Conservation (phyloP, 2,329 filamentous ascomycete genomes). For the Colletotrichum paranaense region DNA sequence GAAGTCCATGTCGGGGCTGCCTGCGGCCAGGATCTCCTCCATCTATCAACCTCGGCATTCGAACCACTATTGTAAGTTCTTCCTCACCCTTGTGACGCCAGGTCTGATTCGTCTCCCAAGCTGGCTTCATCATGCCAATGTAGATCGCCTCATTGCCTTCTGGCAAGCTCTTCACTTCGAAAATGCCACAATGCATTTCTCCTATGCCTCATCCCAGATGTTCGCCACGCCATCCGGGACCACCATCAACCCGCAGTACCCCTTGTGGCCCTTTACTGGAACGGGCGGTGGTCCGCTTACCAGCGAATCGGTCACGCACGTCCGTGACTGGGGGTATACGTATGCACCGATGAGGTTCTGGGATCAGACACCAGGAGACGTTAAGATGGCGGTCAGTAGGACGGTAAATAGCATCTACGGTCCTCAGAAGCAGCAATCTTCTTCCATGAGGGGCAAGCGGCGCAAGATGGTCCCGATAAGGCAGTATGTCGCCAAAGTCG, state of each 20-base stretch:
- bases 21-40: conserved; percentile 48
- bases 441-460: not conserved
- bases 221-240: conserved; percentile 55
- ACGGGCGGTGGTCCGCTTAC: conserved; percentile 54
- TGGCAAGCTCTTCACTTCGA: conserved; percentile 58
- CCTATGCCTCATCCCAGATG: conserved; percentile 48
- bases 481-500: conserved; percentile 51
- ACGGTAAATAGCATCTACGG: conserved; percentile 67
- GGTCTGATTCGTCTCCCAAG: conserved; percentile 40
- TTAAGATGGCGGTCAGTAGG: conserved; percentile 69
- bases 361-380: conserved; percentile 65
- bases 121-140: conserved; percentile 66
- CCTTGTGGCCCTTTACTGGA: conserved; percentile 63
- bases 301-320: conserved; percentile 46
- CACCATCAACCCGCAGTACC: conserved; percentile 54
- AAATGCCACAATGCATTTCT: conserved; percentile 46
- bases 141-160: conserved; percentile 73
- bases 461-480: not conserved
- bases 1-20: conserved; percentile 53
- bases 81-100: not conserved
- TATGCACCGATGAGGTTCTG: conserved; percentile 57
- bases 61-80: conserved; percentile 58
- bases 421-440: conserved; percentile 20
- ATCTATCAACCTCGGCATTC: conserved; percentile 55
- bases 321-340: conserved; percentile 52